A percentile compares a stretch with the other conserved stretches of the same genome.
These are phyloP conservation scores for Epipyxis sp. DNA, from an alignment of 108 stramenopile species.

Conservation along the genomic window DNA sequence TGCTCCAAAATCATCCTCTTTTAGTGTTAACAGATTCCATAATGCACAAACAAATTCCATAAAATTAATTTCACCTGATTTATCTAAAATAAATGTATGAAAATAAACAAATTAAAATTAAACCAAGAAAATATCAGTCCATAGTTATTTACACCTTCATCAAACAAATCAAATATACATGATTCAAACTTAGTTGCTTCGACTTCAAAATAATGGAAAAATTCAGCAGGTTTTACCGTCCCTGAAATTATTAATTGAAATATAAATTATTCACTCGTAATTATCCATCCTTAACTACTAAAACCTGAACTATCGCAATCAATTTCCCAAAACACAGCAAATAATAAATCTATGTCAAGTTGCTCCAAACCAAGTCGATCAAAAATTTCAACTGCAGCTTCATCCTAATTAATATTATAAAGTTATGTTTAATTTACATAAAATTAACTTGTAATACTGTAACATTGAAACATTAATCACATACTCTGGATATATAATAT, in stretches of 20 bases:
- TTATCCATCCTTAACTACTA: too few species aligned
- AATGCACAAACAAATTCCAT: conserved; percentile 1
- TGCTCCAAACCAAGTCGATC: not conserved
- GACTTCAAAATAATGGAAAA: not conserved
- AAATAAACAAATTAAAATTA: not conserved
- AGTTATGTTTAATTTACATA: too few species aligned
- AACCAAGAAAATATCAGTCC: too few species aligned
- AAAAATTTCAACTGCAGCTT: conserved; percentile 2
- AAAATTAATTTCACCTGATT: not conserved
- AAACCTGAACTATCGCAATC: conserved; percentile 3
- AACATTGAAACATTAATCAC: too few species aligned
- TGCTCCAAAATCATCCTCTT: not conserved
- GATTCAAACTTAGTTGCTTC: not conserved
- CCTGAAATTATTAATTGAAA: too few species aligned
- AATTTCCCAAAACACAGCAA: conserved; percentile 7
- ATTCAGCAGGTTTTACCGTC: not conserved
- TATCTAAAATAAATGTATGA: not conserved
- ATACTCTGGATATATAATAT: too few species aligned
- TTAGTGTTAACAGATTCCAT: not conserved
- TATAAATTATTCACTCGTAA: too few species aligned
- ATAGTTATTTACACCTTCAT: too few species aligned
- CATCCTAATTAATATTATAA: not conserved
- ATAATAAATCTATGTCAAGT: conserved; percentile 2
- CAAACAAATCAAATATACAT: not conserved
- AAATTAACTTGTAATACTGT: too few species aligned